phyloP scores from a whole-genome alignment of 139 green algal genomes.

The Volvox africanus region DNA sequence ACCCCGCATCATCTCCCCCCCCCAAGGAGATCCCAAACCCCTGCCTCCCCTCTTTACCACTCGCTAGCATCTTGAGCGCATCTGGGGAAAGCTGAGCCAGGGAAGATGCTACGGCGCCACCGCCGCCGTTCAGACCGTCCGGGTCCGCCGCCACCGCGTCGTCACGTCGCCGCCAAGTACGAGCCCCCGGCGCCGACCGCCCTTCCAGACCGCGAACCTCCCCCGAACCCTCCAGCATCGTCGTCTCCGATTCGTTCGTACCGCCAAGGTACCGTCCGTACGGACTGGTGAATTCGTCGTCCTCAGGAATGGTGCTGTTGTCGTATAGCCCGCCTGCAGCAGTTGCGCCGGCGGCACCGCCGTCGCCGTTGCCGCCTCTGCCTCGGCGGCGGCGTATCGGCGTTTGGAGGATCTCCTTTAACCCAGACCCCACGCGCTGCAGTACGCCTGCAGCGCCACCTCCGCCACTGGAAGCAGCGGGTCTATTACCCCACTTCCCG shows the following conservation, averaged over 20 bases:
- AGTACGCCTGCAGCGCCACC: background rate
- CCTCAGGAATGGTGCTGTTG: conserved; percentile 3
- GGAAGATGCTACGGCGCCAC: background rate
- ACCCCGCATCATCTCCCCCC: too few species aligned
- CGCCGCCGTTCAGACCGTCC: background rate
- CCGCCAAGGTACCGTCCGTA: background rate
- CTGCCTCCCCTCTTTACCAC: background rate
- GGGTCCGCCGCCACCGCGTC: background rate
- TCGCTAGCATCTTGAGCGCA: conserved; percentile 39
- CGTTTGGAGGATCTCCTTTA: background rate
- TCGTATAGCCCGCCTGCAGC: background rate
- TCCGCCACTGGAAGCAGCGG: background rate
- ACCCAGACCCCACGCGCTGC: background rate
- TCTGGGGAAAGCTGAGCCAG: conserved; percentile 31
- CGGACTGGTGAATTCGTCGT: background rate
- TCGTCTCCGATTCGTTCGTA: background rate
- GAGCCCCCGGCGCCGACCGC: background rate
- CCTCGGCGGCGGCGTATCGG: background rate
- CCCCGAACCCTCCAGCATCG: conserved; percentile 37
- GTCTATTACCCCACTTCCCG: background rate
- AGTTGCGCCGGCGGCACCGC: too few species aligned
- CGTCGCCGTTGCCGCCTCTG: background rate
- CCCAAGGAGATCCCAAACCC: too few species aligned
- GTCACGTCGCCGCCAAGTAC: background rate
- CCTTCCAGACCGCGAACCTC: background rate